Evolutionary conservation across 192 early-diverging fungal species (phyloP), one percentile per base, ranked within the genome.

Genomic region (Linnemannia hyalina): DNA sequence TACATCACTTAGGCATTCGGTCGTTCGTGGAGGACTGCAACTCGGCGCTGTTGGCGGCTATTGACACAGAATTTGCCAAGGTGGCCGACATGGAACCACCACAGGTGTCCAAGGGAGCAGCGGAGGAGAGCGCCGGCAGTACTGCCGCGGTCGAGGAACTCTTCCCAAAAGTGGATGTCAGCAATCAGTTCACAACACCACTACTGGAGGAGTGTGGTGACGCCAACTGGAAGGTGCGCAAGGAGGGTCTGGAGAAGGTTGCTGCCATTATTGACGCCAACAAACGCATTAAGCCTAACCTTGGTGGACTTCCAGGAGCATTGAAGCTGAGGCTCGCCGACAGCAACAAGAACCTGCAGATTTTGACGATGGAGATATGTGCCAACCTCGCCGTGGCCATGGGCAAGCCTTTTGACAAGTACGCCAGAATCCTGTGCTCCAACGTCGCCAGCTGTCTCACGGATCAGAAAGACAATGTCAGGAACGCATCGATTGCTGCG

Each of bases 41-140:
- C 81, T 91, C 97, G 2, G 92, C 95, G 70, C 88, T 97, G 36
- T 77, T 98, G 75, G 93, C 96, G 41, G 90, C 93, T 4, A 94
- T 99, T 65, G 97, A 99, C 83, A 91, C 95, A 41, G 98, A 99
- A 83, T 98, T 99, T 82, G 96, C 95, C 38, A 97, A 96, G 76
- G 97, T 97, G 6, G 94, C 93, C 4, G 92, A 90, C 49, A 74
- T 92, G 85, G 89, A 92, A 22, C 93, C 95, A 32, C 95, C 95
- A 32, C 81, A 90, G 63, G 93, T 95, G 18, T 86, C 91, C n/a
- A 94, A 92, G 73, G 80, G 88, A 23, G 57, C 76, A 7, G 82
- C 68, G 40, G 86, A 86, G 22, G 90, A 88, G 3, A 70, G n/a
- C 44, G 81, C 60, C 3, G 80, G 74, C 4, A 90, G 84, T 20